Conservation (phyloP, 169 alveolate genomes). For the Plasmodium gaboni region DNA sequence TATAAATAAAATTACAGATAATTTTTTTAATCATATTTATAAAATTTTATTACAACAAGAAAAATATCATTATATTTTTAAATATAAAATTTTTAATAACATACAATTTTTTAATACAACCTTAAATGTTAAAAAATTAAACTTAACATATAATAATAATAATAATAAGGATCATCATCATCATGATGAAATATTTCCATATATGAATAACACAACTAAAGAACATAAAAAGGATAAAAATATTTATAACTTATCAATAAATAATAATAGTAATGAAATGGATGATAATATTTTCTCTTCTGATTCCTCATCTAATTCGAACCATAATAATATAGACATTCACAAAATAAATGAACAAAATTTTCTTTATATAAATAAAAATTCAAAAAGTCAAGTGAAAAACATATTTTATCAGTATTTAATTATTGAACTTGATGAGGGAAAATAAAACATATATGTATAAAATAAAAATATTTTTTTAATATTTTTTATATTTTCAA, state of each 20-base stretch:
- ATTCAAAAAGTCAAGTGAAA: slow-evolving; percentile 6
- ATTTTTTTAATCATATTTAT: slow-evolving; percentile 53
- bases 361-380: slow-evolving; percentile 2
- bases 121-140: slow-evolving; percentile 18
- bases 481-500: too few relatives aligned
- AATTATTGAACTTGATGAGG: slow-evolving; percentile 37
- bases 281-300: slow-evolving; percentile 37
- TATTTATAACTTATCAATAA: not conserved
- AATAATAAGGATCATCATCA: not conserved
- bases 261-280: not conserved
- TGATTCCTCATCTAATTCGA: slow-evolving; percentile 20
- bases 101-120: slow-evolving; percentile 33
- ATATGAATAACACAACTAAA: not conserved
- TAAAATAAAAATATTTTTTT: too few relatives aligned
- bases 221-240: not conserved
- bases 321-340: slow-evolving; percentile 36
- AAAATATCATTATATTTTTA: slow-evolving; percentile 49
- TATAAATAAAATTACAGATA: slow-evolving; percentile 33
- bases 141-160: not conserved
- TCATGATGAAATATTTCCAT: not conserved
- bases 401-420: slow-evolving; percentile 63
- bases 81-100: slow-evolving; percentile 8
- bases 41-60: slow-evolving; percentile 20
- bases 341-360: slow-evolving; percentile 54
- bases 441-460: too few relatives aligned